Conservation (phyloP, 139 green algal genomes). For the Nannochloris sp. region DNA sequence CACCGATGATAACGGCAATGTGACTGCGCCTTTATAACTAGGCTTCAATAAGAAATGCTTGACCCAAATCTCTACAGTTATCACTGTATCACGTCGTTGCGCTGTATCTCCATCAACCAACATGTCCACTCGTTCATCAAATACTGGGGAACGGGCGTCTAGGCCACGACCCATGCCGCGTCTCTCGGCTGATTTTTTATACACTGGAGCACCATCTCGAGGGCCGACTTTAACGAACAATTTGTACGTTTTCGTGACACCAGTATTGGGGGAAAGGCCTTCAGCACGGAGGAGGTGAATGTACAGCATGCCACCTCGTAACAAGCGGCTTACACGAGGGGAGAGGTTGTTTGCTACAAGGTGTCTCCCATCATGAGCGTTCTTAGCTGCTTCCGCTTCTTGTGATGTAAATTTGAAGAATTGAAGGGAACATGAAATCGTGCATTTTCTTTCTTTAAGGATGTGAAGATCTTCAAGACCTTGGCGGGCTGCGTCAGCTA, state of each 20-base stretch:
- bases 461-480: no score
- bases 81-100: not conserved
- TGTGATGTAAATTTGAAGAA: constrained; percentile 5
- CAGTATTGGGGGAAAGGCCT: not conserved
- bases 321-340: not conserved
- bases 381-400: not conserved
- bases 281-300: constrained; percentile 11
- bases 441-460: no score
- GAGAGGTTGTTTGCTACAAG: no score
- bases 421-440: not conserved
- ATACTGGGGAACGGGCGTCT: constrained; percentile 17
- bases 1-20: constrained; percentile 6
- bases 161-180: not conserved
- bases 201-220: not conserved
- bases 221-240: not conserved
- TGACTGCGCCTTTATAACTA: constrained; percentile 5
- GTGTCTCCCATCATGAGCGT: not conserved
- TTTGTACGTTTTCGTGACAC: not conserved
- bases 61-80: constrained; percentile 17
- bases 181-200: constrained; percentile 6
- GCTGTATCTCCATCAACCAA: constrained; percentile 13
- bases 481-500: no score
- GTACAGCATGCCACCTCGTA: constrained; percentile 22
- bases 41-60: not conserved
- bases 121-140: constrained; percentile 26